Evolutionary conservation across 2,329 filamentous ascomycete species (phyloP), one percentile per base, ranked within the genome.

Genomic region (Incumbomyces delicatus): DNA sequence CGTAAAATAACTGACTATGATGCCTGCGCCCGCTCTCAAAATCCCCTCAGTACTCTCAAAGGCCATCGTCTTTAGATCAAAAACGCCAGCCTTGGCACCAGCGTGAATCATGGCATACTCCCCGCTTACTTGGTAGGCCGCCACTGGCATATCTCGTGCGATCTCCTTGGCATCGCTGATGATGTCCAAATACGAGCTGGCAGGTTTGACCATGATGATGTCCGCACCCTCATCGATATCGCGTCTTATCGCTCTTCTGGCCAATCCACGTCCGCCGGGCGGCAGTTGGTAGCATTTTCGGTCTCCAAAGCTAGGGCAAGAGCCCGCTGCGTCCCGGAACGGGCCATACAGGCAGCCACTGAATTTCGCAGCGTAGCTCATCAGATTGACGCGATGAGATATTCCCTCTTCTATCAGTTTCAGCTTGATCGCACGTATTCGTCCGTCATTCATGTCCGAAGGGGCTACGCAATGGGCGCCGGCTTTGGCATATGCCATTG

Each of bases 131-230:
- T 98, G 92, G 66, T 98, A 98, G 17, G 92, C 90, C 1, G 92
- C 90, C 31, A 98, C 77, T 2, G 92, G 92, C 65, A 96, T 75
- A 64, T 96, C 88, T 62, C 82, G 84, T 49, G 87, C 90, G 45
- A 96, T 77, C 45, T 95, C 88, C 72, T 95, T 96, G 44, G 92
- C 92, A 62, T 98, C 92, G 56, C 86, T 87, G 65, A 98, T 96
- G 59, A 98, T 95, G 67, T 98, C 92, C 38, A 98, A 76, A 64
- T 95, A 98, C 66, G 90, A 87, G 58, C 85, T 85, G 8, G 92
- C 92, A 2, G 92, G 92, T 75, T 98, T 98, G 52, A 98, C 92
- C 90, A 98, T 95, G 68, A 98, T 95, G 57, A 95, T 87, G 61
- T 98, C 92, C 16, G 92, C 92, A 20, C 92, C 92, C 68, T 98